phyloP scores from a whole-genome alignment of 805 yeast species.

The Kuraishia molischiana region DNA sequence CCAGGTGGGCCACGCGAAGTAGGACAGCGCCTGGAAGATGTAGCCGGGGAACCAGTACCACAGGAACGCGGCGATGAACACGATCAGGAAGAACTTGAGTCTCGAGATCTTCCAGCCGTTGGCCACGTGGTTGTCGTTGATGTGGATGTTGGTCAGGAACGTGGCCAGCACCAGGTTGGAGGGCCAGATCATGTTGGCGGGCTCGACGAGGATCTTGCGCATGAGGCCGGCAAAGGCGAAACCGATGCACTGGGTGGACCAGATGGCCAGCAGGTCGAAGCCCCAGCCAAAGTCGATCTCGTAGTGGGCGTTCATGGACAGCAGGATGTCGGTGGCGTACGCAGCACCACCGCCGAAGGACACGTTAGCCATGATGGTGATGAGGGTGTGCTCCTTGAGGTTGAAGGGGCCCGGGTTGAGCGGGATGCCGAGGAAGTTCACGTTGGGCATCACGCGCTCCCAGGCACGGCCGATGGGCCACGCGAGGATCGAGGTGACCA shows the following conservation, averaged over 20 bases:
- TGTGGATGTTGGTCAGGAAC: slow-evolving; percentile 41
- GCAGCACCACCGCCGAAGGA: slow-evolving; percentile 20
- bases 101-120: slow-evolving; percentile 55
- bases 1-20: slow-evolving; percentile 61
- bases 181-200: slow-evolving; percentile 67
- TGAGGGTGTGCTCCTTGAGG: slow-evolving; percentile 52
- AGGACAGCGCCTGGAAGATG: slow-evolving; percentile 46
- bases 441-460: slow-evolving; percentile 21
- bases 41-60: slow-evolving; percentile 58
- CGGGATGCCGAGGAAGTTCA: slow-evolving; percentile 16
- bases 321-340: slow-evolving; percentile 43
- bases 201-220: slow-evolving; percentile 51
- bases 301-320: slow-evolving; percentile 40
- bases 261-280: slow-evolving; percentile 38
- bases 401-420: slow-evolving; percentile 59
- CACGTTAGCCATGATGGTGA: slow-evolving; percentile 36
- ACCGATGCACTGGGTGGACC: slow-evolving; percentile 57
- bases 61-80: slow-evolving; percentile 27
- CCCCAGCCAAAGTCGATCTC: slow-evolving; percentile 38
- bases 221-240: slow-evolving; percentile 58
- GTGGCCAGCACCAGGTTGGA: slow-evolving; percentile 49
- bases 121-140: slow-evolving; percentile 38
- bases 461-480: slow-evolving; percentile 17
- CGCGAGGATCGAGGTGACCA: slow-evolving; percentile 18
- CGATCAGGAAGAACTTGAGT: slow-evolving; percentile 34